Conservation (phyloP, 106 monocot genomes). For the Gastrodia elata region DNA sequence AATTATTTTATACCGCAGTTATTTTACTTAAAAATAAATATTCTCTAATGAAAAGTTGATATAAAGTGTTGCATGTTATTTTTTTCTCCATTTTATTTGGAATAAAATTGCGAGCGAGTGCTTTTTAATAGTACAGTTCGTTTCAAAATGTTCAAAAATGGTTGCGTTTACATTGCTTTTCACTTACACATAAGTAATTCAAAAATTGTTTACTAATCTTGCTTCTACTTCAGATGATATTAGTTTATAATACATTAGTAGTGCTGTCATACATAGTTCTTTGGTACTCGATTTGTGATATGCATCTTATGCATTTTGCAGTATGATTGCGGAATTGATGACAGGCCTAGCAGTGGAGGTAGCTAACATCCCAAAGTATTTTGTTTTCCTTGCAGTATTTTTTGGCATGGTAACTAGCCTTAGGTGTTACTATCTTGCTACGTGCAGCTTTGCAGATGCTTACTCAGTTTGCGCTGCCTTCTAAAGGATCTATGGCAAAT, state of each 20-base stretch:
- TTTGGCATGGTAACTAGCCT: not conserved
- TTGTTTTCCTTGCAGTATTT: conserved; percentile 1
- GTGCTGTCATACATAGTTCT: no score
- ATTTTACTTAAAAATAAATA: no score
- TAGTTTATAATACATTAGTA: no score
- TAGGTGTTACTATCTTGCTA: not conserved
- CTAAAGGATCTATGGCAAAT: conserved; percentile 36
- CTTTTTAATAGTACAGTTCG: not conserved
- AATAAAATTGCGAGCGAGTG: not conserved
- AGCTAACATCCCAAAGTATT: conserved; percentile 9
- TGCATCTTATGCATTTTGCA: conserved; percentile 15
- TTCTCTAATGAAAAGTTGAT: conserved; percentile 1
- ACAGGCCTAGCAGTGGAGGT: conserved; percentile 28
- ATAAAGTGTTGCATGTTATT: not conserved
- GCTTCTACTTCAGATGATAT: no score
- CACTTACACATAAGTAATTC: no score
- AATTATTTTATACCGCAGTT: no score
- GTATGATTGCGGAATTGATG: conserved; percentile 25
- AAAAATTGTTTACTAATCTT: no score
- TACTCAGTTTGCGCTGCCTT: conserved; percentile 14
- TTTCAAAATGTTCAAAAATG: not conserved
- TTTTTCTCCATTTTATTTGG: not conserved
- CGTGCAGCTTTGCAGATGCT: conserved; percentile 20
- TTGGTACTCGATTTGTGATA: conserved; percentile 4
- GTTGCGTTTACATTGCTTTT: conserved; percentile 3